Evolutionary conservation across 1,284 basidiomycete species (phyloP).

Genomic region (Chalciporus sp.): DNA sequence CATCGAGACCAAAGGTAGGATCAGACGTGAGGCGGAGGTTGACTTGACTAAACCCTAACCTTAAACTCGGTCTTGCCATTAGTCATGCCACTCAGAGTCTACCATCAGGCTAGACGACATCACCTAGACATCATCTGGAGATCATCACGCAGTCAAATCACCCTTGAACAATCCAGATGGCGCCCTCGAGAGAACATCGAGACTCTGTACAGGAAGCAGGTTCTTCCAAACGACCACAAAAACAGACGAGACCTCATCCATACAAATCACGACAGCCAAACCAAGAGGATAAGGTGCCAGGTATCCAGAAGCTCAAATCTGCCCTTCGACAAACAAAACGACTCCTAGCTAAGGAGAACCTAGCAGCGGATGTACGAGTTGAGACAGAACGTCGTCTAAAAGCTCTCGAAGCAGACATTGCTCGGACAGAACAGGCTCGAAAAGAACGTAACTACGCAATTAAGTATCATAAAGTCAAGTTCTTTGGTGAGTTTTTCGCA

Average conservation of each 20-base stretch:
- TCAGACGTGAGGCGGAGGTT: not conserved
- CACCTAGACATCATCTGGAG: not conserved
- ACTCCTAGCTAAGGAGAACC: constrained; percentile 77
- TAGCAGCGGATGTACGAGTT: constrained; percentile 78
- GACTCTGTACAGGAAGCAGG: constrained; percentile 1
- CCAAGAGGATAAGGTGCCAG: constrained; percentile 42
- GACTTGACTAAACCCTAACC: not conserved
- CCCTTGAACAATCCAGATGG: constrained; percentile 26
- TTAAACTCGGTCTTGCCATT: not conserved
- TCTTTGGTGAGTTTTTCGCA: constrained; percentile 67
- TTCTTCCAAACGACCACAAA: constrained; percentile 21
- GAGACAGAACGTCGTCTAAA: constrained; percentile 76
- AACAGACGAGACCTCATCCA: constrained; percentile 15
- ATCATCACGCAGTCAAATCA: constrained; percentile 14
- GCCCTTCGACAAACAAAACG: constrained; percentile 77
- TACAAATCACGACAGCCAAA: constrained; percentile 25
- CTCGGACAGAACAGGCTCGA: constrained; percentile 53
- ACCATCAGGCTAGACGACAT: too few relatives aligned
- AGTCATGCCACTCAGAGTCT: too few relatives aligned
- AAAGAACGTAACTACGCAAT: constrained; percentile 75
- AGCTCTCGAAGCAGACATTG: constrained; percentile 75
- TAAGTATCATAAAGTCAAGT: constrained; percentile 86
- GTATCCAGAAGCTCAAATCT: constrained; percentile 81
- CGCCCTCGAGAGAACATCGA: constrained; percentile 17
- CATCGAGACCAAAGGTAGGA: constrained; percentile 15